Evolutionary conservation across 2,329 filamentous ascomycete species (phyloP), one percentile per base, ranked within the genome.

Genomic region (Aspergillus awamori): DNA sequence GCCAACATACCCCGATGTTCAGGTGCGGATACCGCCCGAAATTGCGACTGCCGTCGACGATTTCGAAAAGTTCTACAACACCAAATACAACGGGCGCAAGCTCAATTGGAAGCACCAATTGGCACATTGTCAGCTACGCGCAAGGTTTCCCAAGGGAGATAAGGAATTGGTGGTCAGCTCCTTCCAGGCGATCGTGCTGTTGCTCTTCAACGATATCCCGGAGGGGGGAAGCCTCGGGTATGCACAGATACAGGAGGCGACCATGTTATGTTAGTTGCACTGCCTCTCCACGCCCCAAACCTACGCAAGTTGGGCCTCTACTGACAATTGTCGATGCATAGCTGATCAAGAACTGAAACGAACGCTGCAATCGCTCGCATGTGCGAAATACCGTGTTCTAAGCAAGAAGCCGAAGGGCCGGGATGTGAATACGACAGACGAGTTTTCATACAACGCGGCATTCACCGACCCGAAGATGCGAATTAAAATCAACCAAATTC

Each of bases 401-500:
- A 84, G 81, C 47, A 99, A 99, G 78, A 86, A 89, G 63, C 95
- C 95, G 38, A 93, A 91, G 76, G 89, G 91, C 56, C 87, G 89
- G 58, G 93, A 99, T 0, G 87, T 99, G 67, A 84, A 85, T 61
- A 72, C 82, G 0, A 91, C 86, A 0, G 96, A 99, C 77, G 91
- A 88, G 0, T 99, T 99, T 71, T 87, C 86, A 0, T 88, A 96
- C 71, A 97, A 97, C 79, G 77, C 84, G 48, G 75, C 75, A 15
- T 99, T 99, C 77, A 81, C 81, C 2, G 90, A 97, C 72, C 84
- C 88, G 20, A 96, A 95, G 77, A 90, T 91, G 77, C 88, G 93
- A 59, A 89, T 99, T 79, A 99, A 99, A 82, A 97, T 99, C 82
- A 99, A 98, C 79, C 94, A 97, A 78, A 95, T 99, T 69, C 95